Conservation (phyloP, 1,284 basidiomycete genomes). For the Ustilago curta region DNA sequence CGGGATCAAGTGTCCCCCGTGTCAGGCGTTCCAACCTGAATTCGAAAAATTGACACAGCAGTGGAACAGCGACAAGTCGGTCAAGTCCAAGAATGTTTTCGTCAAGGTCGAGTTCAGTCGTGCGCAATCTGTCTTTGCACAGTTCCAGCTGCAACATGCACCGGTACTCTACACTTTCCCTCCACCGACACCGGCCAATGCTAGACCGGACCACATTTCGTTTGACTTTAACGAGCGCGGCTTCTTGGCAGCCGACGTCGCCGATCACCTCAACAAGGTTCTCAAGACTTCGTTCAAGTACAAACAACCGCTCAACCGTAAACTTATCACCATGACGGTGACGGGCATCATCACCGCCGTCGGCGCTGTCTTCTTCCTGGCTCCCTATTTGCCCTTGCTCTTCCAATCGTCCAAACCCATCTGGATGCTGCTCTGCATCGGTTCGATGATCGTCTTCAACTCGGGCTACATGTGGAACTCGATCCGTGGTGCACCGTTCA, state of each 20-base stretch:
- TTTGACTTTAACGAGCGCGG: slow-evolving; percentile 59
- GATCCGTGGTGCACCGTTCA: slow-evolving; percentile 85
- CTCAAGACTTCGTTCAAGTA: slow-evolving; percentile 44
- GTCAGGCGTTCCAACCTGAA: slow-evolving; percentile 55
- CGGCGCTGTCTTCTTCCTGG: slow-evolving; percentile 35
- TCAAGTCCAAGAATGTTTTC: slow-evolving; percentile 53
- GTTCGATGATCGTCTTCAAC: slow-evolving; percentile 65
- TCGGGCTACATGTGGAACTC: slow-evolving; percentile 89
- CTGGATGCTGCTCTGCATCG: slow-evolving; percentile 55
- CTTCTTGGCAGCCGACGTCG: slow-evolving; percentile 47
- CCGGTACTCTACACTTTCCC: slow-evolving; percentile 60
- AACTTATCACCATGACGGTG: slow-evolving; percentile 33
- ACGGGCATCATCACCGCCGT: slow-evolving; percentile 23
- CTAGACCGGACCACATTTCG: slow-evolving; percentile 28
- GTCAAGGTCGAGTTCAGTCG: slow-evolving; percentile 56
- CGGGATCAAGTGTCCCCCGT: slow-evolving; percentile 56
- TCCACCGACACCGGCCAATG: slow-evolving; percentile 20
- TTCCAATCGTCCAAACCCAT: slow-evolving; percentile 31
- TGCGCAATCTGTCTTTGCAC: slow-evolving; percentile 47
- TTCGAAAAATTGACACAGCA: slow-evolving; percentile 53
- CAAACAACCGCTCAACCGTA: slow-evolving; percentile 52
- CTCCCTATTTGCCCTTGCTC: slow-evolving; percentile 29
- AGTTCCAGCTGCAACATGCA: slow-evolving; percentile 57
- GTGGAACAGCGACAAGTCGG: slow-evolving; percentile 41
- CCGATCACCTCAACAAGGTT: slow-evolving; percentile 36